phyloP scores from a whole-genome alignment of 2,329 filamentous ascomycete species.

The Venturia nashicola region DNA sequence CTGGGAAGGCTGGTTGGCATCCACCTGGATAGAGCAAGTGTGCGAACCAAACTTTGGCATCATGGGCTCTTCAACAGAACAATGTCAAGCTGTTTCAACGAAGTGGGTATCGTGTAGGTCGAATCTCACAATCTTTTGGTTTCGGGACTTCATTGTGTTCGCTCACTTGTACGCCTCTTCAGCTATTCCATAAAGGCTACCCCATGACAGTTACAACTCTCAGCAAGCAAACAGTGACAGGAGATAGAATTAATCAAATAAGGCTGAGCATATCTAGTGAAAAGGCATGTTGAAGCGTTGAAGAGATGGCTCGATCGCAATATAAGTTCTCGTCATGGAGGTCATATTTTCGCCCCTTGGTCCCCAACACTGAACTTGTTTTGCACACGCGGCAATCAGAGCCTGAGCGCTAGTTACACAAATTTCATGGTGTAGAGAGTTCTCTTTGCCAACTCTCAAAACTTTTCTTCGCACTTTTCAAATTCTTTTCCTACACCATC shows the following conservation, averaged over 20 bases:
- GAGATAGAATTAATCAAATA: background rate
- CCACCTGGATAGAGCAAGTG: background rate
- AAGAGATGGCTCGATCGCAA: background rate
- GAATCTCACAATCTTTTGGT: background rate
- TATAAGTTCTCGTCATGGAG: background rate
- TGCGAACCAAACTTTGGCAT: background rate
- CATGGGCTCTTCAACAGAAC: background rate
- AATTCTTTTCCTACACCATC: background rate
- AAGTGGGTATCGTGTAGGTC: background rate
- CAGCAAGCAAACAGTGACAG: background rate
- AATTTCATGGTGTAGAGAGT: background rate
- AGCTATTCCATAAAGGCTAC: background rate
- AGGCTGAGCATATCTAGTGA: background rate
- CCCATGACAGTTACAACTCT: background rate
- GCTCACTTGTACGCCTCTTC: background rate
- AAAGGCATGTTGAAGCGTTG: background rate
- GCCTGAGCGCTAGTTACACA: background rate
- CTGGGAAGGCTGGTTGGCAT: too few relatives aligned
- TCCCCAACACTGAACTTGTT: background rate
- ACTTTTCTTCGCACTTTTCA: background rate
- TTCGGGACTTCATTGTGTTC: background rate
- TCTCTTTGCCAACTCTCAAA: background rate
- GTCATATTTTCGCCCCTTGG: background rate
- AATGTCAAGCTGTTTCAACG: background rate
- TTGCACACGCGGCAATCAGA: background rate